Evolutionary conservation across 495 filamentous ascomycete genomes (phyloP).

Genomic region (Aspergillus steynii): DNA sequence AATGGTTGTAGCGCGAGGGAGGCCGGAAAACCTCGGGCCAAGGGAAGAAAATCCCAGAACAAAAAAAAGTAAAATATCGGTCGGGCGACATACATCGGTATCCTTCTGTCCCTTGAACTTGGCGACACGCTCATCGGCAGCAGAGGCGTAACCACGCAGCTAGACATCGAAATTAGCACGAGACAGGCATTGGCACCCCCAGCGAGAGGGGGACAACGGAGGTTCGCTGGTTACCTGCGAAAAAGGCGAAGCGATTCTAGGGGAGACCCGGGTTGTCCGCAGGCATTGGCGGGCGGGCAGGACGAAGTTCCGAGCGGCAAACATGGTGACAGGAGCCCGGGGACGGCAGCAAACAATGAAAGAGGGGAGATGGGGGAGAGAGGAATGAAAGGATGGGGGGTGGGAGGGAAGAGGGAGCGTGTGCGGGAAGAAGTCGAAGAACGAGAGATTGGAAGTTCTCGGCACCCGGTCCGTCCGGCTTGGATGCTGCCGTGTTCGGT

Average conservation of each 20-base stretch:
- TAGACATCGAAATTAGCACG: constrained; percentile 32
- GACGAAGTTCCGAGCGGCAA: constrained; percentile 58
- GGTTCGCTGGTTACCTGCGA: constrained; percentile 48
- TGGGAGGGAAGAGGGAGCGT: constrained; percentile 23
- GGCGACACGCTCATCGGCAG: constrained; percentile 73
- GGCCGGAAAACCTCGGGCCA: constrained; percentile 25
- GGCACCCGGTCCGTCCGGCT: constrained; percentile 44
- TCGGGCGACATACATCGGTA: constrained; percentile 64
- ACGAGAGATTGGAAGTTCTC: constrained; percentile 21
- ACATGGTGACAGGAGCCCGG: constrained; percentile 50
- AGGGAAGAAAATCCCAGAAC: constrained; percentile 17
- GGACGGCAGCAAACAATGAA: constrained; percentile 26
- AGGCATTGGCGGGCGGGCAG: constrained; percentile 57
- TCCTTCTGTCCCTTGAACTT: constrained; percentile 90
- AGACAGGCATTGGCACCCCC: constrained; percentile 14
- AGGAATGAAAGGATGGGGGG: constrained; percentile 4
- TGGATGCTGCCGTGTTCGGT: constrained; percentile 17
- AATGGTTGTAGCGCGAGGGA: background rate
- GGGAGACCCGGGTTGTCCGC: constrained; percentile 49
- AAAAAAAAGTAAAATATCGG: constrained; percentile 22
- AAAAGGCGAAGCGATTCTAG: constrained; percentile 47
- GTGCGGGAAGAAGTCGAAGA: constrained; percentile 20
- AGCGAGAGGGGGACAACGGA: background rate
- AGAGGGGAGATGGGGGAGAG: constrained; percentile 20
- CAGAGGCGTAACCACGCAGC: constrained; percentile 51